These are phyloP conservation scores for Cystobasidium ongulense DNA, from an alignment of 768 basidiomycete genomes.

Conservation along the genomic window DNA sequence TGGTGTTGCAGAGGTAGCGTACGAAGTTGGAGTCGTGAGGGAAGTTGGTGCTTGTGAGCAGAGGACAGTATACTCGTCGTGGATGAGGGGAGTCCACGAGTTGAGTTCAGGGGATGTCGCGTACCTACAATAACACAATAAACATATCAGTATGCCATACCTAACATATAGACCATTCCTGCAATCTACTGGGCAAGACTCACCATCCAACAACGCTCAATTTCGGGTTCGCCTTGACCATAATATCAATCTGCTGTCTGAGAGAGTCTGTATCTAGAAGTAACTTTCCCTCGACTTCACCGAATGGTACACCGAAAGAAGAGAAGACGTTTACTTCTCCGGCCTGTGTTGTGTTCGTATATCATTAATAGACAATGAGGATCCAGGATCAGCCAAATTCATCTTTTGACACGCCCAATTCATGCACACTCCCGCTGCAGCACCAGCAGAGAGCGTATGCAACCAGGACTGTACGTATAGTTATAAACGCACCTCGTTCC, in stretches of 20 bases:
- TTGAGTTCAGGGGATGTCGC: constrained; percentile 33
- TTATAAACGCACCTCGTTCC: constrained; percentile 16
- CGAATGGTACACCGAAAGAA: constrained; percentile 24
- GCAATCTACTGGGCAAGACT: neutral
- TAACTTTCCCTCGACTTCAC: constrained; percentile 29
- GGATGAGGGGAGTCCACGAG: constrained; percentile 34
- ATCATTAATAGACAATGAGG: neutral
- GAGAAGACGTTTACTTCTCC: constrained; percentile 25
- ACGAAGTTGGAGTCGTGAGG: neutral
- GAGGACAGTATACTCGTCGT: constrained; percentile 12
- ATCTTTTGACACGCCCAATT: neutral
- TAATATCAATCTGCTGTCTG: constrained; percentile 22
- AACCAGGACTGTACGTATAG: neutral
- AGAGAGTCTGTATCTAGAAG: constrained; percentile 27
- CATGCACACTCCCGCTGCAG: neutral
- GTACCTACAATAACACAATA: constrained; percentile 19
- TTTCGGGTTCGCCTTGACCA: constrained; percentile 25
- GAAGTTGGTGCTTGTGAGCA: neutral
- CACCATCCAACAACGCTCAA: constrained; percentile 28
- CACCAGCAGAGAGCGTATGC: too few species aligned
- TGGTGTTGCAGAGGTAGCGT: neutral
- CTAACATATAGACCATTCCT: neutral
- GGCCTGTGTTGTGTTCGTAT: neutral
- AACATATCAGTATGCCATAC: neutral
- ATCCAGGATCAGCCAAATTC: neutral